Conservation (phyloP, 2,329 filamentous ascomycete species). For the Aspergillus pseudoterreus region DNA sequence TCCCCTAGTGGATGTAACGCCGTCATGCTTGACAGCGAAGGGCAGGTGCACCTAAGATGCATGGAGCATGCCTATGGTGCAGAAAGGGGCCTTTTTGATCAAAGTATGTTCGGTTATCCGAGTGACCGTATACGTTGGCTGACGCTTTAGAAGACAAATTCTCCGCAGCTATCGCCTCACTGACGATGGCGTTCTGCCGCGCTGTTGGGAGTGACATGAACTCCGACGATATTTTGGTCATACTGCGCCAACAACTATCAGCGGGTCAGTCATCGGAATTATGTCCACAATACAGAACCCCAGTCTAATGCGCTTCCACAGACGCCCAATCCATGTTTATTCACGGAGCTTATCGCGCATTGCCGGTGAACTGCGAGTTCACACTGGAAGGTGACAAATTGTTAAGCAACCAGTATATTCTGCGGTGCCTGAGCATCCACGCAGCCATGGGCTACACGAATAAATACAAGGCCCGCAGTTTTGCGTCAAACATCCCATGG, state of each 20-base stretch:
- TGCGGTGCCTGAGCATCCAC: conserved; percentile 73
- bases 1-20: conserved; percentile 44
- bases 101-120: conserved; percentile 27
- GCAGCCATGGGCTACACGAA: conserved; percentile 72
- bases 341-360: conserved; percentile 63
- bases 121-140: not conserved
- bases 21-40: conserved; percentile 36
- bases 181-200: conserved; percentile 53
- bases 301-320: conserved; percentile 28
- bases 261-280: conserved; percentile 38
- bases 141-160: conserved; percentile 31
- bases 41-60: conserved; percentile 34
- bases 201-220: conserved; percentile 48
- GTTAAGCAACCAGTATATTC: conserved; percentile 68
- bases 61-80: conserved; percentile 41
- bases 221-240: conserved; percentile 68
- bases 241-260: conserved; percentile 53
- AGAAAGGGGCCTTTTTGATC: conserved; percentile 32
- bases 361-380: conserved; percentile 76
- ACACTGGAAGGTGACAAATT: conserved; percentile 74
- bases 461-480: conserved; percentile 57
- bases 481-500: conserved; percentile 72
- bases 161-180: conserved; percentile 56
- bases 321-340: conserved; percentile 62
- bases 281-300: conserved; percentile 22